Conservation (phyloP, 176 grass and related monocot genomes). For the Elaeis guineensis region DNA sequence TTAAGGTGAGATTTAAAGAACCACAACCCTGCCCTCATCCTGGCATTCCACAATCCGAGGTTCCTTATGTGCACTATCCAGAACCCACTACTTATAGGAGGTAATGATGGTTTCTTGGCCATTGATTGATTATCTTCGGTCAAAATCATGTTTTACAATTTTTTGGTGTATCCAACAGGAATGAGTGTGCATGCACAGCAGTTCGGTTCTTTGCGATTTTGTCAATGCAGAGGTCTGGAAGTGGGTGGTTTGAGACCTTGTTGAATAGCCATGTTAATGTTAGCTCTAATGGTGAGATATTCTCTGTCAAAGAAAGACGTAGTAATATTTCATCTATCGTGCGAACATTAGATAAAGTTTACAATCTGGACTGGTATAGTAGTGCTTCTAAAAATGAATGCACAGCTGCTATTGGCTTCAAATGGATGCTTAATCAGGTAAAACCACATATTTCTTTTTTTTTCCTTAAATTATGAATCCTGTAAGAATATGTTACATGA, state of each 20-base stretch:
- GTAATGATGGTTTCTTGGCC: conserved; percentile 26
- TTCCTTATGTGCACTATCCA: conserved; percentile 66
- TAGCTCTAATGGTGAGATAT: conserved; percentile 92
- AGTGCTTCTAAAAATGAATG: conserved; percentile 97
- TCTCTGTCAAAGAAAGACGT: conserved; percentile 72
- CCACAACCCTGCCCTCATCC: conserved; percentile 32
- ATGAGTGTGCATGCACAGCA: conserved; percentile 74
- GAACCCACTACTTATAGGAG: conserved; percentile 65
- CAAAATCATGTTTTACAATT: background rate
- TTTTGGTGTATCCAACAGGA: conserved; percentile 37
- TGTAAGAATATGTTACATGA: too few relatives aligned
- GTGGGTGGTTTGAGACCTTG: conserved; percentile 91
- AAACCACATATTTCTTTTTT: background rate
- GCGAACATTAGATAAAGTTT: conserved; percentile 58
- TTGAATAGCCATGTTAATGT: conserved; percentile 86
- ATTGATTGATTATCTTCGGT: too few relatives aligned
- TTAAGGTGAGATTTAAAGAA: conserved; percentile 45
- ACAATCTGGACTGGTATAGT: conserved; percentile 94
- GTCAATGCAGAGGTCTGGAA: conserved; percentile 96
- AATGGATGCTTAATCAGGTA: conserved; percentile 99
- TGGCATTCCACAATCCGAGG: conserved; percentile 36
- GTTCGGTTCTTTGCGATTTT: conserved; percentile 92
- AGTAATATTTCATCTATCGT: conserved; percentile 56
- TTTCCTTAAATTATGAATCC: too few relatives aligned
- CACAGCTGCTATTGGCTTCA: conserved; percentile 68